Evolutionary conservation across 116 monocot genomes (phyloP).

Genomic region (Papilionanthe hybrid): DNA sequence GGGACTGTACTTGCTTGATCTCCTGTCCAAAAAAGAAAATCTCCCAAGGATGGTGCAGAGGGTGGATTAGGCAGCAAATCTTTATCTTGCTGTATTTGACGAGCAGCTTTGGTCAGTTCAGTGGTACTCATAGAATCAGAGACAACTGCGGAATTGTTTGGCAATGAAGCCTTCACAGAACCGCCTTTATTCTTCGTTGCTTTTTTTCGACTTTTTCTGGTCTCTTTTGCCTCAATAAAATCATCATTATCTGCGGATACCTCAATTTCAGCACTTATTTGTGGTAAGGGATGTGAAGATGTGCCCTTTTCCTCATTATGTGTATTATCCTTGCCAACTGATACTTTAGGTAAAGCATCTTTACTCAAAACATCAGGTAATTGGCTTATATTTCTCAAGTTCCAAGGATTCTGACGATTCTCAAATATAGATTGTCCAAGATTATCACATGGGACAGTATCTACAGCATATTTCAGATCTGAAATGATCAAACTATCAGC

Average conservation of each 20-base stretch:
- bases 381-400: constrained; percentile 41
- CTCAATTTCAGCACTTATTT: constrained; percentile 17
- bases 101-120: constrained; percentile 48
- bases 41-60: constrained; percentile 75
- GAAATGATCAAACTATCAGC: not conserved
- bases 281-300: constrained; percentile 16
- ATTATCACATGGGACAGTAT: constrained; percentile 15
- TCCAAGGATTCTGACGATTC: constrained; percentile 8
- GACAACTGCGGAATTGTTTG: constrained; percentile 39
- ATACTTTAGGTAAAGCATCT: constrained; percentile 65
- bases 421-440: not conserved
- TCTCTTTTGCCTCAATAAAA: constrained; percentile 92
- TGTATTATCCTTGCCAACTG: constrained; percentile 16
- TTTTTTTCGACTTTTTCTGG: constrained; percentile 73
- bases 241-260: constrained; percentile 38
- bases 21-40: constrained; percentile 90
- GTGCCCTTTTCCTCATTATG: constrained; percentile 16
- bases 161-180: constrained; percentile 42
- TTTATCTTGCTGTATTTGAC: constrained; percentile 41
- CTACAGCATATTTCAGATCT: constrained; percentile 32
- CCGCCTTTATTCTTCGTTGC: constrained; percentile 63
- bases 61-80: constrained; percentile 53
- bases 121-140: constrained; percentile 17
- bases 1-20: constrained; percentile 45
- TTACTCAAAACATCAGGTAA: constrained; percentile 78